phyloP scores from a whole-genome alignment of 2,329 filamentous ascomycete species.

The Fusarium buxicola region DNA sequence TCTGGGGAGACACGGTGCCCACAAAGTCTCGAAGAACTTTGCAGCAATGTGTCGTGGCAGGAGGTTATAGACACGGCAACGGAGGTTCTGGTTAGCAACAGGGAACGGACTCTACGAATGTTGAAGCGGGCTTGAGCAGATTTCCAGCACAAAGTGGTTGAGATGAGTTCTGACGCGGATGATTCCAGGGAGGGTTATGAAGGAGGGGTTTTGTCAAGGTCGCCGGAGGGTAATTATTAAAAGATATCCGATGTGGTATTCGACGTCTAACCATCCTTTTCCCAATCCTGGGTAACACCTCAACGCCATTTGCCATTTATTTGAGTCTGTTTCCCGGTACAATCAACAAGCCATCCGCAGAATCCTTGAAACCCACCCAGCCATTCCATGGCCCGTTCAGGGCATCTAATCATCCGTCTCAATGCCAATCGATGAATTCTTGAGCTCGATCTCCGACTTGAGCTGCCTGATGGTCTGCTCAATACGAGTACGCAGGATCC shows the following conservation, averaged over 20 bases:
- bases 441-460: constrained; percentile 58
- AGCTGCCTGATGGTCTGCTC: constrained; percentile 62
- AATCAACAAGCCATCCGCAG: neutral
- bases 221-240: constrained; percentile 10
- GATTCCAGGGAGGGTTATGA: too few species aligned
- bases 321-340: constrained; percentile 4
- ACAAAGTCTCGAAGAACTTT: constrained; percentile 50
- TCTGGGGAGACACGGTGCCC: constrained; percentile 26
- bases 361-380: neutral
- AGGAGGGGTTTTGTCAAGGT: neutral
- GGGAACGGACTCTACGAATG: constrained; percentile 31
- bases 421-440: constrained; percentile 58
- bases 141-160: neutral
- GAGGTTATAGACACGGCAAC: constrained; percentile 51
- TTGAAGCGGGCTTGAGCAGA: constrained; percentile 27
- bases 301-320: constrained; percentile 30
- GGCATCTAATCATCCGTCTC: constrained; percentile 51
- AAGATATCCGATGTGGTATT: constrained; percentile 35
- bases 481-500: constrained; percentile 63
- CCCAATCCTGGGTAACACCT: constrained; percentile 23
- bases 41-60: constrained; percentile 47
- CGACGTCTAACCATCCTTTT: constrained; percentile 20
- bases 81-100: constrained; percentile 46
- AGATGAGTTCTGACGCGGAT: neutral
- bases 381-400: neutral